These are phyloP conservation scores for Nitzschia sp. DNA, from an alignment of 108 stramenopile species.

Conservation along the genomic window DNA sequence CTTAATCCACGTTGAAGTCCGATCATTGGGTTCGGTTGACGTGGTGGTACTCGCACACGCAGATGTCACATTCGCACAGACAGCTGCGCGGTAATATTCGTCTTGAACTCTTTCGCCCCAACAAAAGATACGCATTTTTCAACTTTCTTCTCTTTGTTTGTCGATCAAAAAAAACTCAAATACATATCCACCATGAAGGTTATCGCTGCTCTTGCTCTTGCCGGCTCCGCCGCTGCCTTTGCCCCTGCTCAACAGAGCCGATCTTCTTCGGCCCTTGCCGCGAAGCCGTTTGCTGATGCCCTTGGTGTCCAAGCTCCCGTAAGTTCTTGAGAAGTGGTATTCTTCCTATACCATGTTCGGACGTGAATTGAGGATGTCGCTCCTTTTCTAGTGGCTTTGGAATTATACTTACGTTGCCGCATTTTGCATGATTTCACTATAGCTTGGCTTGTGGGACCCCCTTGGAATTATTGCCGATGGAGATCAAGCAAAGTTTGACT, in stretches of 20 bases:
- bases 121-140: too few relatives aligned
- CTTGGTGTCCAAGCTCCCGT: constrained; percentile 83
- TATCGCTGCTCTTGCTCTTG: constrained; percentile 47
- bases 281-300: constrained; percentile 71
- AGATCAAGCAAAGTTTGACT: constrained; percentile 54
- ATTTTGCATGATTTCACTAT: background rate
- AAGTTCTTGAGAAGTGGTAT: constrained; percentile 4
- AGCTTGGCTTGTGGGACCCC: constrained; percentile 47
- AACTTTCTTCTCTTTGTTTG: too few relatives aligned
- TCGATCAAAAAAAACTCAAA: background rate
- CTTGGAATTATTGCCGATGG: constrained; percentile 40
- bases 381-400: background rate
- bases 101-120: too few relatives aligned
- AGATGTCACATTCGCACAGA: too few relatives aligned
- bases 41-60: too few relatives aligned
- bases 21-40: too few relatives aligned
- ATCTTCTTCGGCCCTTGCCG: constrained; percentile 40
- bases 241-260: constrained; percentile 20
- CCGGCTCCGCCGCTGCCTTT: constrained; percentile 62
- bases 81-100: too few relatives aligned
- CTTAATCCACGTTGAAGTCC: too few relatives aligned
- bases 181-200: constrained; percentile 46
- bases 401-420: background rate
- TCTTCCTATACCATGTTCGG: background rate
- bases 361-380: too few relatives aligned